phyloP scores from a whole-genome alignment of 139 green algal genomes.

The Yamagishiella unicocca region DNA sequence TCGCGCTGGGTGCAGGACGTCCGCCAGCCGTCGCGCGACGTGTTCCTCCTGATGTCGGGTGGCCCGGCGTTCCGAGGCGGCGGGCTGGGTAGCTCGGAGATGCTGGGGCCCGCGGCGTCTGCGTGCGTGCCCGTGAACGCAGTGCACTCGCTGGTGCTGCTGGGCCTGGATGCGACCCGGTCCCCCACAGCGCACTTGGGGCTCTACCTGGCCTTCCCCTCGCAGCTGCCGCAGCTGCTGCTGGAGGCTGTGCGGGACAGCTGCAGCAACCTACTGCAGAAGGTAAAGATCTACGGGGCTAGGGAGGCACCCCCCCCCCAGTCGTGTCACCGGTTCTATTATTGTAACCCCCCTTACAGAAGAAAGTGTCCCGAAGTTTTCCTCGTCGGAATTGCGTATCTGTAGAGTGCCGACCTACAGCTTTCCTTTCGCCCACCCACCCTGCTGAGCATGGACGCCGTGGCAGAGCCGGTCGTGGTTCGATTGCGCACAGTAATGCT shows the following conservation, averaged over 20 bases:
- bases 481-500: too few relatives aligned
- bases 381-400: too few relatives aligned
- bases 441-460: too few relatives aligned
- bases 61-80: background rate
- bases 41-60: background rate
- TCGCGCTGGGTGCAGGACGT: conserved; percentile 3
- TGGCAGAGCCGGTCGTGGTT: too few relatives aligned
- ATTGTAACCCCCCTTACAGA: too few relatives aligned
- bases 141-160: background rate
- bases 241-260: background rate
- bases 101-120: background rate
- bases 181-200: background rate
- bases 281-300: too few relatives aligned
- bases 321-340: too few relatives aligned
- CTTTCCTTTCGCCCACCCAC: too few relatives aligned
- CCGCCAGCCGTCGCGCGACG: background rate
- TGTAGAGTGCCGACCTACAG: too few relatives aligned
- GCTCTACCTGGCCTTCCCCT: conserved; percentile 15
- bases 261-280: background rate
- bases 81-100: background rate
- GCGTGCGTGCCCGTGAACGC: background rate
- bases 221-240: background rate
- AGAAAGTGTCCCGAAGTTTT: too few relatives aligned
- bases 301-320: too few relatives aligned
- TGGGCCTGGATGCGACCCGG: background rate